Conservation (phyloP, 116 monocot genomes). For the Zostera marina region DNA sequence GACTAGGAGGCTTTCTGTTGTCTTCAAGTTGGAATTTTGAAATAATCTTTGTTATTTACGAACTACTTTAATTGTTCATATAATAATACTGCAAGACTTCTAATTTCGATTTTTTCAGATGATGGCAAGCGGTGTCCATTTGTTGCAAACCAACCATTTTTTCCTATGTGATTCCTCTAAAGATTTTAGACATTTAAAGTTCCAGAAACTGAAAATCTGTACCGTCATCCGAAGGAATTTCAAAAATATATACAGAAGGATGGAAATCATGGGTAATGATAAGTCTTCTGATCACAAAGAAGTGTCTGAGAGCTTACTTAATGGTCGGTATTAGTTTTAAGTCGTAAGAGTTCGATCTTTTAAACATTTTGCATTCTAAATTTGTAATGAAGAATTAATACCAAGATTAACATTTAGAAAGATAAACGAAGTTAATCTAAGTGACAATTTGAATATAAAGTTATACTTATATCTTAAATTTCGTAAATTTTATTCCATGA, state of each 20-base stretch:
- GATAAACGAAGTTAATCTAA: neutral
- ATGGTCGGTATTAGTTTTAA: neutral
- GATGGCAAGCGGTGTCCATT: slow-evolving; percentile 1
- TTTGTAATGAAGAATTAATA: neutral
- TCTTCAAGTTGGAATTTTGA: neutral
- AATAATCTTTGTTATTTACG: neutral
- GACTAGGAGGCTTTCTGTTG: neutral
- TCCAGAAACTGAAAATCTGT: slow-evolving; percentile 8
- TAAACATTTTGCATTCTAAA: neutral
- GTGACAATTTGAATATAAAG: too few species aligned
- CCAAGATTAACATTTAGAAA: neutral
- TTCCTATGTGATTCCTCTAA: neutral
- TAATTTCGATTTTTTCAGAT: neutral
- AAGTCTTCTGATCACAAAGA: slow-evolving; percentile 4
- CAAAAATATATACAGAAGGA: slow-evolving; percentile 5
- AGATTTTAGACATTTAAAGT: neutral
- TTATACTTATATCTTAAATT: too few species aligned
- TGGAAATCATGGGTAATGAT: slow-evolving; percentile 7
- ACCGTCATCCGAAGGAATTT: slow-evolving; percentile 1
- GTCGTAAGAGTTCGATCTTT: neutral
- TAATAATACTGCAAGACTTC: neutral
- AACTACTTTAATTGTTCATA: neutral
- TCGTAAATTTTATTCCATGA: too few species aligned
- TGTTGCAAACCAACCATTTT: neutral
- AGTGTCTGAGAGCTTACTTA: slow-evolving; percentile 2